Evolutionary conservation across 2,329 filamentous ascomycete genomes (phyloP).

Genomic region (Colletotrichum liaoningense): DNA sequence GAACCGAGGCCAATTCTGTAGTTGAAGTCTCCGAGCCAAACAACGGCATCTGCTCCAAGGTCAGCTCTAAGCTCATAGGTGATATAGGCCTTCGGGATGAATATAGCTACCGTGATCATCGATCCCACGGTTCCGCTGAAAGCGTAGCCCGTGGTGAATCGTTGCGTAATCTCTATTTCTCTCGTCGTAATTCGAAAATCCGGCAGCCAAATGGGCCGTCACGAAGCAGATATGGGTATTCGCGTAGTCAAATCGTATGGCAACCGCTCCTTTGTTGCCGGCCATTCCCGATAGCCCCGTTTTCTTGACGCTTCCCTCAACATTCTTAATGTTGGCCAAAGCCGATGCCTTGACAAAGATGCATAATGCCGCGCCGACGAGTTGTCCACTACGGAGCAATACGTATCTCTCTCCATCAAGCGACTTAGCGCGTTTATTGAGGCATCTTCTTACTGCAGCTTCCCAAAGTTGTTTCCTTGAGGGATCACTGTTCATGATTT

Average conservation of each 20-base stretch:
- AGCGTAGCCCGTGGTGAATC: constrained; percentile 87
- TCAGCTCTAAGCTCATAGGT: constrained; percentile 3
- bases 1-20: constrained; percentile 91
- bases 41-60: constrained; percentile 69
- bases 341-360: constrained; percentile 87
- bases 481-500: constrained; percentile 99
- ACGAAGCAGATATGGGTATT: constrained; percentile 95
- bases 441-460: constrained; percentile 77
- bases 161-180: constrained; percentile 92
- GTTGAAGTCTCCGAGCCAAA: constrained; percentile 99
- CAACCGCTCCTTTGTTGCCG: constrained; percentile 97
- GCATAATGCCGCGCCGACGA: constrained; percentile 92
- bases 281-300: constrained; percentile 95
- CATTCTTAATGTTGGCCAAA: constrained; percentile 89
- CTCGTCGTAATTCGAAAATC: constrained; percentile 97
- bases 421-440: constrained; percentile 78
- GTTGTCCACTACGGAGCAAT: constrained; percentile 87
- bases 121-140: constrained; percentile 90
- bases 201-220: constrained; percentile 94
- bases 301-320: constrained; percentile 96
- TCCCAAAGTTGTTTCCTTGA: constrained; percentile 89
- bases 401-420: constrained; percentile 84
- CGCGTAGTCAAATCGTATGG: constrained; percentile 93
- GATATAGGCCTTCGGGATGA: not conserved
- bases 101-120: constrained; percentile 79